phyloP scores from a whole-genome alignment of 2,329 filamentous ascomycete genomes.

The Colletotrichum destructivum region DNA sequence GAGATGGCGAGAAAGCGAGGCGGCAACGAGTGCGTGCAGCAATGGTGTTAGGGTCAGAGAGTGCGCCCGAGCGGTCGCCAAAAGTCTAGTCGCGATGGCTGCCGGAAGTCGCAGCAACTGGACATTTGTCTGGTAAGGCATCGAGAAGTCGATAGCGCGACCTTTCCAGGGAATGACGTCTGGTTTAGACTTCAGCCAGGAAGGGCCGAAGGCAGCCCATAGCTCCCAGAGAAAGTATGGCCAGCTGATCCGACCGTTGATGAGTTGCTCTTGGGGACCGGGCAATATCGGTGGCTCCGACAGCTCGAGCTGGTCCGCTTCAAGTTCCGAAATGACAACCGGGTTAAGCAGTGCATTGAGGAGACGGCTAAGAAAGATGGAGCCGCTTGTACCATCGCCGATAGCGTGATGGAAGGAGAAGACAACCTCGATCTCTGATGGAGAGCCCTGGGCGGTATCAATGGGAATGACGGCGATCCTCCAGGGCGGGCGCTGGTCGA shows the following conservation, averaged over 20 bases:
- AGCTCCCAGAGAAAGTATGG: slow-evolving; percentile 58
- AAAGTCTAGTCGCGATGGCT: slow-evolving; percentile 49
- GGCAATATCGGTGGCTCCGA: slow-evolving; percentile 51
- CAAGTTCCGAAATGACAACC: neutral
- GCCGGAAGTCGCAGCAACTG: slow-evolving; percentile 55
- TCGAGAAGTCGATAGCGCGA: slow-evolving; percentile 51
- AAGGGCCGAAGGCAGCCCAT: slow-evolving; percentile 58
- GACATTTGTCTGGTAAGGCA: slow-evolving; percentile 55
- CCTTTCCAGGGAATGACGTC: slow-evolving; percentile 56
- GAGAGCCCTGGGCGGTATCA: neutral
- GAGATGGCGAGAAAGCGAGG: slow-evolving; percentile 57
- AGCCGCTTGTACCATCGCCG: slow-evolving; percentile 65
- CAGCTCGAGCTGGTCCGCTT: slow-evolving; percentile 49
- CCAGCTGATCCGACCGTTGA: slow-evolving; percentile 58
- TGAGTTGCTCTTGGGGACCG: slow-evolving; percentile 57
- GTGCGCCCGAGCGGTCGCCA: slow-evolving; percentile 58
- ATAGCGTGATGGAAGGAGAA: slow-evolving; percentile 69
- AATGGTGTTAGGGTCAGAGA: slow-evolving; percentile 64
- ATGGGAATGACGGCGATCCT: slow-evolving; percentile 54
- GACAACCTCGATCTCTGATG: slow-evolving; percentile 55
- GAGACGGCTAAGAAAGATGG: slow-evolving; percentile 64
- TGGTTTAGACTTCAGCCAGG: slow-evolving; percentile 52
- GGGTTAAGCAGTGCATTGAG: slow-evolving; percentile 57
- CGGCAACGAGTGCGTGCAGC: slow-evolving; percentile 61
- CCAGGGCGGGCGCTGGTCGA: slow-evolving; percentile 63